Evolutionary conservation across 2,329 filamentous ascomycete species (phyloP), one percentile per base, ranked within the genome.

Genomic region (Exophiala aquamarina): DNA sequence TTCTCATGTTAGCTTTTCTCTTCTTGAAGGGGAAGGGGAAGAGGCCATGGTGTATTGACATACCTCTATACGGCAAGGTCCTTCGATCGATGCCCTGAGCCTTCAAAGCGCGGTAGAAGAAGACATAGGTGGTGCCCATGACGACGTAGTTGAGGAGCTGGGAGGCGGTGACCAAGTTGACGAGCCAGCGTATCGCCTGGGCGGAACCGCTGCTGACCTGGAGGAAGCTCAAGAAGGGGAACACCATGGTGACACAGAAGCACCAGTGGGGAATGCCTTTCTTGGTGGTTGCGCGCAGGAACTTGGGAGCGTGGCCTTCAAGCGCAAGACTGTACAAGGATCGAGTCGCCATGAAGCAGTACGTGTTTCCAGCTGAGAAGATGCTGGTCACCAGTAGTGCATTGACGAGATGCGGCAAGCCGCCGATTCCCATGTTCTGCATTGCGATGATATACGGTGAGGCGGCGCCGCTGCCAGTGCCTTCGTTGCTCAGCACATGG

Each of bases 261-360:
- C 82, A 86, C 63, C 83, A 86, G 56, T 87, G 75, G 0, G 87
- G 87, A 0, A 91, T 81, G 32, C 85, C 84, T 11, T 67, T 70
- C 37, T 69, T 73, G 4, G 76, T 83, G 61, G 80, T 84, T 6
- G 64, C 75, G 2, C 44, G 41, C 4, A 67, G 49, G 20, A 67
- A 44, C 0, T 39, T 37, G 0, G 74, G 83, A 0, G 82, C 83
- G 33, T 73, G 67, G 11, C 77, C 75, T 50, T 79, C 74, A 3
- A 79, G 68, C 3, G 77, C 69, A 18, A 80, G 64, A 21, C 73
- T 70, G 61, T 79, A 78, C 0, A 86, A 72, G 3, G 78, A 81
- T 9, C 83, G 76, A 26, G 81, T 81, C 0, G 80, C 82, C 51
- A 79, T 83, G 63, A 83, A 86, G 31, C 77, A 72, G 52, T 45